A percentile compares a stretch with the other conserved stretches of the same genome.
These are phyloP conservation scores for Flaveria sonorensis DNA, from an alignment of 129 eudicot species.

Conservation along the genomic window DNA sequence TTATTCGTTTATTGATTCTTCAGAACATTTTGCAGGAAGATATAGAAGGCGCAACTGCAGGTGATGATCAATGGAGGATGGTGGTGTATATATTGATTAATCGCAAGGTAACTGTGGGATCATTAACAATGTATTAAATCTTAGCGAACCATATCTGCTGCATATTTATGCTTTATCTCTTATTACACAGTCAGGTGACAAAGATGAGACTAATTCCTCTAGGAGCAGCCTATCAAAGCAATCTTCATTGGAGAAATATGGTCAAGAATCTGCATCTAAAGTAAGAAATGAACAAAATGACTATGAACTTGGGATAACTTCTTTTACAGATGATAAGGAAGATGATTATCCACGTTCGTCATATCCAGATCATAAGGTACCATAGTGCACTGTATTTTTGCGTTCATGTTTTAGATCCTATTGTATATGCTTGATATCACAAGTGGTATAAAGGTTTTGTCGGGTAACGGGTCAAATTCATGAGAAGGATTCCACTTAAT, in stretches of 20 bases:
- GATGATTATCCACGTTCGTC: conserved; percentile 59
- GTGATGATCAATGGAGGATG: no score
- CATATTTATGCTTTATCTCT: conserved; percentile 57
- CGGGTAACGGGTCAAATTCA: neutral
- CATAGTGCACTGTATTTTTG: neutral
- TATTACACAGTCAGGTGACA: conserved; percentile 61
- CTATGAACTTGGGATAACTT: no score
- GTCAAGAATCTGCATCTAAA: conserved; percentile 51
- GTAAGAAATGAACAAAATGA: conserved; percentile 45
- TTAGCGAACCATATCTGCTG: conserved; percentile 49
- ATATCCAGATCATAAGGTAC: conserved; percentile 51
- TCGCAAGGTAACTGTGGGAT: conserved; percentile 72
- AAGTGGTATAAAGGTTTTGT: neutral
- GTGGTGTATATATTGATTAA: conserved; percentile 29
- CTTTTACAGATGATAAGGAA: no score
- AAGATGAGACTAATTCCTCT: conserved; percentile 56
- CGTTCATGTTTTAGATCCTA: neutral
- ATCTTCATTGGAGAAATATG: conserved; percentile 51
- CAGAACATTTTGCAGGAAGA: no score
- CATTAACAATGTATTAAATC: conserved; percentile 45
- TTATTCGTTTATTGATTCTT: no score
- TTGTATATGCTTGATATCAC: no score
- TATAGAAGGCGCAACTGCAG: no score
- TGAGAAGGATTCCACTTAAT: no score
- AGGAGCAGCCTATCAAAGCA: conserved; percentile 52